Percentiles rank a stretch among this genome's conserved stretches.
phyloP scores from a whole-genome alignment of 805 yeast species.

The Zygoascus bituminiphila region DNA sequence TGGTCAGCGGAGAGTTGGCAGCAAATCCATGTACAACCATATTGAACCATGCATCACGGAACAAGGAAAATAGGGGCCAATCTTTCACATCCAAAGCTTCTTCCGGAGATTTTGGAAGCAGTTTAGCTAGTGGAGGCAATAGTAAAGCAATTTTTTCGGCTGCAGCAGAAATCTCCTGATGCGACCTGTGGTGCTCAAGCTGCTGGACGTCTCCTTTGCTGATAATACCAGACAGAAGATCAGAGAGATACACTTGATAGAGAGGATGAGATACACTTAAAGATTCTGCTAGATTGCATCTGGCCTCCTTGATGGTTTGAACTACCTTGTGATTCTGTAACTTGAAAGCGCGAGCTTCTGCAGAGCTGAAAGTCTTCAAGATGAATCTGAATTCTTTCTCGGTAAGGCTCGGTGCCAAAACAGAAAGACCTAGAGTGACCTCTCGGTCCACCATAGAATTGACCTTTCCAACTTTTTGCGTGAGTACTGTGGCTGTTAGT shows the following conservation, averaged over 20 bases:
- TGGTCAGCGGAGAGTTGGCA: constrained; percentile 43
- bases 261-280: constrained; percentile 33
- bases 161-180: constrained; percentile 30
- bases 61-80: constrained; percentile 46
- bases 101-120: constrained; percentile 53
- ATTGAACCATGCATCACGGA: constrained; percentile 91
- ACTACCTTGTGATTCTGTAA: constrained; percentile 31
- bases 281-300: constrained; percentile 13
- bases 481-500: constrained; percentile 69
- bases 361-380: constrained; percentile 47
- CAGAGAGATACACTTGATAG: constrained; percentile 51
- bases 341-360: constrained; percentile 39
- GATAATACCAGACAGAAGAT: constrained; percentile 57
- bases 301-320: constrained; percentile 18
- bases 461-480: constrained; percentile 55
- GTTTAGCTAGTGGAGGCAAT: constrained; percentile 64
- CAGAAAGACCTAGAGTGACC: constrained; percentile 54
- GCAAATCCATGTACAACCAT: constrained; percentile 81
- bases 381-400: constrained; percentile 62
- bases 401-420: constrained; percentile 52
- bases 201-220: constrained; percentile 72
- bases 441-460: constrained; percentile 44
- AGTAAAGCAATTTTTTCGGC: constrained; percentile 60
- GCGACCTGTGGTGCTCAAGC: constrained; percentile 73
- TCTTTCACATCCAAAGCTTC: constrained; percentile 38